These are phyloP conservation scores for Leccinellum rugosiceps DNA, from an alignment of 768 basidiomycete species.

Conservation along the genomic window DNA sequence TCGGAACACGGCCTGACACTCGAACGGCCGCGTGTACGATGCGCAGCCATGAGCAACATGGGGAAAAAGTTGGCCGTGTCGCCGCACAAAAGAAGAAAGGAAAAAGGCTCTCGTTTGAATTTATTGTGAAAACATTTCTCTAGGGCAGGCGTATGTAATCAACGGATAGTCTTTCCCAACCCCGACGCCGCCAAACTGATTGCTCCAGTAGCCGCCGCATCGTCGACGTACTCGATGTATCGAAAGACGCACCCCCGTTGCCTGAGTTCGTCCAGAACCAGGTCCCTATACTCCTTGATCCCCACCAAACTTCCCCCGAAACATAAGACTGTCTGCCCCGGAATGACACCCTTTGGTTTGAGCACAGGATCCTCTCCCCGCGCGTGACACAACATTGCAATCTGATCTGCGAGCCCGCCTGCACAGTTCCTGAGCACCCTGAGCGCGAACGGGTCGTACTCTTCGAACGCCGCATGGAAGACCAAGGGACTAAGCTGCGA, in stretches of 20 bases:
- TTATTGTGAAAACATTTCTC: slow-evolving; percentile 10
- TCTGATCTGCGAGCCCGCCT: slow-evolving; percentile 53
- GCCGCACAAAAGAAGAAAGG: slow-evolving; percentile 62
- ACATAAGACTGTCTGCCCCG: slow-evolving; percentile 59
- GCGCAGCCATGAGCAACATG: slow-evolving; percentile 85
- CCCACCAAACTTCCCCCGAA: slow-evolving; percentile 80
- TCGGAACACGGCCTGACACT: slow-evolving; percentile 89
- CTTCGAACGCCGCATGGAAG: slow-evolving; percentile 73
- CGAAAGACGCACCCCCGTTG: slow-evolving; percentile 60
- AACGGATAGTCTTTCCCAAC: background rate
- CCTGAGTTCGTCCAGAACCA: slow-evolving; percentile 53
- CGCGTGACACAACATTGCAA: slow-evolving; percentile 41
- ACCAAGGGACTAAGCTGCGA: slow-evolving; percentile 73
- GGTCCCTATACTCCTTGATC: slow-evolving; percentile 53
- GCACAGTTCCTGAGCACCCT: slow-evolving; percentile 54
- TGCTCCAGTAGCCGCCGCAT: slow-evolving; percentile 67
- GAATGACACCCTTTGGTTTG: slow-evolving; percentile 41
- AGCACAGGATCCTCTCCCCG: slow-evolving; percentile 38
- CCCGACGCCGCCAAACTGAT: slow-evolving; percentile 42
- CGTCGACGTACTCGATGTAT: slow-evolving; percentile 63
- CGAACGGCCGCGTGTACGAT: slow-evolving; percentile 66
- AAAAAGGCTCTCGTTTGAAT: background rate
- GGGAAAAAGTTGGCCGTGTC: slow-evolving; percentile 74
- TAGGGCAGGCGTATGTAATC: slow-evolving; percentile 15
- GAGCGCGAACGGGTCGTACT: slow-evolving; percentile 62